Evolutionary conservation across 768 basidiomycete species (phyloP), one percentile per base, ranked within the genome.

Genomic region (Leccinum olivaceopallidum): DNA sequence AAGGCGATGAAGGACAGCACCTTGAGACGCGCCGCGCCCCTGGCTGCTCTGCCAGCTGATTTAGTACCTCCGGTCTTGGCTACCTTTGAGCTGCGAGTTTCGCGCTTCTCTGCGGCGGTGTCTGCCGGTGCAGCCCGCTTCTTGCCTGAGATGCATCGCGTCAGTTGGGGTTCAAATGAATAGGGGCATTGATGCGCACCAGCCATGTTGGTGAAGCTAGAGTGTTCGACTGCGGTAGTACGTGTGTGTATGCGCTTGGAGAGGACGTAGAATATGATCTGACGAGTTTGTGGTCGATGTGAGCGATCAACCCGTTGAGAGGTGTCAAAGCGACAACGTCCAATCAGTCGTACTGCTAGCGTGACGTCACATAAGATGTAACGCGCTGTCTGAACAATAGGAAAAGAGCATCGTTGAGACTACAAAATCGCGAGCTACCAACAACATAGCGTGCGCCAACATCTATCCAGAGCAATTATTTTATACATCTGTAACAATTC

Each of bases 71-170:
- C 77, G 24, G 79, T 83, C 72, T 82, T 88, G 7, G 83, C 75
- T 1, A 75, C 76, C 70, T 85, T 86, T 44, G 82, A 75, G 47
- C 80, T 77, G 61, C 83, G 79, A 20, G 82, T 77, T 61, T 72
- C 74, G 50, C 73, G 73, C 58, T 69, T 74, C 54, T 58, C 73
- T 9, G 71, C 59, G 48, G 60, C 20, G 22, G 65, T 60, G 22
- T 69, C 68, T 7, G 77, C 80, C 7, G 77, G 75, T 32, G 81
- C 77, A 57, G 77, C 64, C 55, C 85, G 78, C 69, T 85, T 85
- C 52, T 74, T 79, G 65, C 79, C 79, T 76, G 60, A 12, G 24
- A 34, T 55, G 5, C 3, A 6, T 26, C 37, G 42, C 16, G 47
- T 65, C 6, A 61, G 58, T 24, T 59, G 50, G 47, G 10, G 22